A percentile compares a stretch with the other conserved stretches of the same genome.
phyloP scores from a whole-genome alignment of 192 early-diverging fungal species.

The Backusella liffmaniae region DNA sequence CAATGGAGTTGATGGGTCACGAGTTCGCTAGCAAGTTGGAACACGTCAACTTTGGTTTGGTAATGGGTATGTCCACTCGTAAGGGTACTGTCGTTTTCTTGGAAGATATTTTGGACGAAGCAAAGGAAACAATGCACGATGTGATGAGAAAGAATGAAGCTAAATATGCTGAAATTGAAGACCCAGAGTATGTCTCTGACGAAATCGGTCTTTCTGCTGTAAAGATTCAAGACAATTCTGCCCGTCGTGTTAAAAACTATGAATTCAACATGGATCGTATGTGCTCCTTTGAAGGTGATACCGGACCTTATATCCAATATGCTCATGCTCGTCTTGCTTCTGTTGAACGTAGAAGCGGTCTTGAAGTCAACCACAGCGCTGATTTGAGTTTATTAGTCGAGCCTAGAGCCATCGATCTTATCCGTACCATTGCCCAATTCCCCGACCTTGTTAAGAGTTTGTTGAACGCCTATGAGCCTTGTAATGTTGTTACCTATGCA shows the following conservation, averaged over 20 bases:
- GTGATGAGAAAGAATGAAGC: constrained; percentile 88
- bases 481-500: constrained; percentile 80
- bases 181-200: constrained; percentile 82
- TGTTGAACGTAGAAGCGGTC: constrained; percentile 79
- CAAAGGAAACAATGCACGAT: constrained; percentile 85
- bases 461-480: constrained; percentile 73
- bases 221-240: constrained; percentile 88
- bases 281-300: constrained; percentile 96
- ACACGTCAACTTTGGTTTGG: constrained; percentile 95
- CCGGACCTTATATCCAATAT: constrained; percentile 99
- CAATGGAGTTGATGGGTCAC: constrained; percentile 76
- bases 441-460: constrained; percentile 82
- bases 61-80: constrained; percentile 94
- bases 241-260: constrained; percentile 93
- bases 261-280: constrained; percentile 90
- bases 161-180: constrained; percentile 81
- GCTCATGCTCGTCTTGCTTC: constrained; percentile 97
- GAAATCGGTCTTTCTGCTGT: constrained; percentile 91
- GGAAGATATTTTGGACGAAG: constrained; percentile 88
- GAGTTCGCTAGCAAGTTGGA: constrained; percentile 81
- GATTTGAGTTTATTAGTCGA: constrained; percentile 74
- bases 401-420: constrained; percentile 63
- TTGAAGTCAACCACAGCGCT: constrained; percentile 58
- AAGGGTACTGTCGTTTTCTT: constrained; percentile 95
- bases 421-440: constrained; percentile 78